Conservation (phyloP, 2,329 filamentous ascomycete species). For the Trichoderma sp. region DNA sequence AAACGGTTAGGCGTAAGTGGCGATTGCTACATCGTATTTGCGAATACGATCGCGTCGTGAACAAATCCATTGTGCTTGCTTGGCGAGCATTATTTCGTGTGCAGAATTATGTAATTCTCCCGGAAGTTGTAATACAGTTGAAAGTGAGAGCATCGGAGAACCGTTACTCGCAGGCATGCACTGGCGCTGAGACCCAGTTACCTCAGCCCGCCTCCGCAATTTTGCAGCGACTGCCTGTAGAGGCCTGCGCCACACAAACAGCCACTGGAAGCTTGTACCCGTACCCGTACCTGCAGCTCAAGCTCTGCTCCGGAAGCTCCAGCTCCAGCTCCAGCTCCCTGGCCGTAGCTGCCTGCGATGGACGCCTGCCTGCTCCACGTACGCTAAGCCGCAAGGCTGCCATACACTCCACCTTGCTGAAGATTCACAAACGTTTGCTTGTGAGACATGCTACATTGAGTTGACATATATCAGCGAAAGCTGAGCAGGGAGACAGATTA, state of each 20-base stretch:
- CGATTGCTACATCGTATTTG: conserved; percentile 13
- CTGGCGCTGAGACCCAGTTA: background rate
- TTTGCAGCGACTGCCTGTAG: background rate
- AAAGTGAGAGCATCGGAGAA: too few species aligned
- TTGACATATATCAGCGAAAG: background rate
- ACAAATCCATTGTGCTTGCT: background rate
- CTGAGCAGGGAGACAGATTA: background rate
- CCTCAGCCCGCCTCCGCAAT: conserved; percentile 8
- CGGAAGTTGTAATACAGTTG: too few species aligned
- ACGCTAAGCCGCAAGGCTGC: conserved; percentile 20
- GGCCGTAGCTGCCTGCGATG: conserved; percentile 11
- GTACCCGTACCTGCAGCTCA: conserved; percentile 17
- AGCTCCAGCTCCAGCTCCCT: background rate
- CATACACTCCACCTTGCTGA: conserved; percentile 11
- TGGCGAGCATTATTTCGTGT: background rate
- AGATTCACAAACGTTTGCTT: conserved; percentile 21
- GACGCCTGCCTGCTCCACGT: conserved; percentile 18
- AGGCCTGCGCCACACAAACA: conserved; percentile 14
- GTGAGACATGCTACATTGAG: background rate
- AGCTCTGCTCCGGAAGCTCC: background rate
- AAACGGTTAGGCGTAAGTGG: conserved; percentile 22
- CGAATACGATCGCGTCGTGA: conserved; percentile 8
- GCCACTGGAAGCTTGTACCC: conserved; percentile 5
- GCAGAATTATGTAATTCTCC: background rate
- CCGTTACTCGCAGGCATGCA: background rate